phyloP scores from a whole-genome alignment of 2,329 filamentous ascomycete genomes.

The Aspergillus arachidicola region DNA sequence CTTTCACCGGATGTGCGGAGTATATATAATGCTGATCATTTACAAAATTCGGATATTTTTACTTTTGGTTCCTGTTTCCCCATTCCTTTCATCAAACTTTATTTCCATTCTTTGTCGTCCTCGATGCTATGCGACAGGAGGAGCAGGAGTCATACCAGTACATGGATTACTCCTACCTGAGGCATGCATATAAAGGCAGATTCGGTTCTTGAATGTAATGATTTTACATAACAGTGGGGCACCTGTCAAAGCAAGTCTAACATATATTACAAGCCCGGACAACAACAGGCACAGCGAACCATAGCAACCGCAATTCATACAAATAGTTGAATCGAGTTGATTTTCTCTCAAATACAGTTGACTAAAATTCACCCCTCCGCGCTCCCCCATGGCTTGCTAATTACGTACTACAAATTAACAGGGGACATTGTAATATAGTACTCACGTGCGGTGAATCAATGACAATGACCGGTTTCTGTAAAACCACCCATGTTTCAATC shows the following conservation, averaged over 20 bases:
- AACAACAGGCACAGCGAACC: background rate
- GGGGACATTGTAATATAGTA: background rate
- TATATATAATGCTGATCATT: background rate
- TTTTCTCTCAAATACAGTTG: background rate
- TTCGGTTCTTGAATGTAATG: background rate
- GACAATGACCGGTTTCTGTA: background rate
- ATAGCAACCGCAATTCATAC: background rate
- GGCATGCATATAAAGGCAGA: background rate
- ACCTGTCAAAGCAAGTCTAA: constrained; percentile 5
- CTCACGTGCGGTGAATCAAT: background rate
- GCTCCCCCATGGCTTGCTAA: background rate
- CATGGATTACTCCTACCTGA: background rate
- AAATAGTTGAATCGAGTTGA: background rate
- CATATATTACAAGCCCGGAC: background rate
- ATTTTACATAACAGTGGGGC: constrained; percentile 4
- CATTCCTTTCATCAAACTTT: background rate
- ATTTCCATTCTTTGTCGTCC: background rate
- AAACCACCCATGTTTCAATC: background rate
- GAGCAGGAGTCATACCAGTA: background rate
- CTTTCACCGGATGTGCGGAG: background rate
- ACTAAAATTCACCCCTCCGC: background rate
- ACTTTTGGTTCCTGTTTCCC: background rate
- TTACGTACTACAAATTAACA: background rate
- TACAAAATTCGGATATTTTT: background rate
- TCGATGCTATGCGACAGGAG: background rate